A percentile compares a stretch with the other conserved stretches of the same genome.
Evolutionary conservation across 495 filamentous ascomycete genomes (phyloP).

Genomic region (Bathelium albidoporum): DNA sequence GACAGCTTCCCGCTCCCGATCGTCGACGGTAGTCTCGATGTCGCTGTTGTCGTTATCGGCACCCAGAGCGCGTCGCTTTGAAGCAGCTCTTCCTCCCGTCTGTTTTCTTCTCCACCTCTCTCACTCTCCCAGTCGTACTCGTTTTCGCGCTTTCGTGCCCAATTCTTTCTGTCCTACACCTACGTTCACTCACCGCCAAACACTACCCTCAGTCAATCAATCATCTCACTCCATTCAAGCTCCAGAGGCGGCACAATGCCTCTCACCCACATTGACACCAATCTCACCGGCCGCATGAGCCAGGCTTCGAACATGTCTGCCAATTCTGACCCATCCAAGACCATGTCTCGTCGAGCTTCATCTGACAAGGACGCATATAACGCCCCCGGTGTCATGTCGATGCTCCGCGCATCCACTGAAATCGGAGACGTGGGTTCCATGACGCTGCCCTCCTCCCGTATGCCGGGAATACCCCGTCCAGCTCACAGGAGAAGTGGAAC

Average conservation of each 20-base stretch:
- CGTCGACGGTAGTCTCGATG: not conserved
- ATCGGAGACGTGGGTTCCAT: constrained; percentile 57
- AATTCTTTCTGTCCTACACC: not conserved
- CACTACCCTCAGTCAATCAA: not conserved
- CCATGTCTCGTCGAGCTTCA: constrained; percentile 5
- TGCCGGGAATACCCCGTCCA: constrained; percentile 24
- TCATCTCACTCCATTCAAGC: not conserved
- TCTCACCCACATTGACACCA: constrained; percentile 30
- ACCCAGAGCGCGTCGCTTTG: not conserved
- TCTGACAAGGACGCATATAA: constrained; percentile 19
- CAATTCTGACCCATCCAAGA: constrained; percentile 14
- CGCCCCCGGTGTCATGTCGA: constrained; percentile 36
- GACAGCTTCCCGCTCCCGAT: not conserved
- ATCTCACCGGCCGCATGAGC: constrained; percentile 31
- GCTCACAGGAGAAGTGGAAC: constrained; percentile 20
- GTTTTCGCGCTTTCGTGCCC: not conserved
- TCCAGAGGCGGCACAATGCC: constrained; percentile 29
- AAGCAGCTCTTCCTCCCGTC: not conserved
- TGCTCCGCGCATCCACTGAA: constrained; percentile 63
- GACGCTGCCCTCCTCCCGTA: constrained; percentile 41
- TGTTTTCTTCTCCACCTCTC: not conserved
- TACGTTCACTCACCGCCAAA: not conserved
- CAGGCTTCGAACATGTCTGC: constrained; percentile 30
- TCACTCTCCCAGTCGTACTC: not conserved
- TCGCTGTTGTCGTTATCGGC: not conserved